phyloP scores from a whole-genome alignment of 305 asterid genomes.

The Andrographis paniculata region DNA sequence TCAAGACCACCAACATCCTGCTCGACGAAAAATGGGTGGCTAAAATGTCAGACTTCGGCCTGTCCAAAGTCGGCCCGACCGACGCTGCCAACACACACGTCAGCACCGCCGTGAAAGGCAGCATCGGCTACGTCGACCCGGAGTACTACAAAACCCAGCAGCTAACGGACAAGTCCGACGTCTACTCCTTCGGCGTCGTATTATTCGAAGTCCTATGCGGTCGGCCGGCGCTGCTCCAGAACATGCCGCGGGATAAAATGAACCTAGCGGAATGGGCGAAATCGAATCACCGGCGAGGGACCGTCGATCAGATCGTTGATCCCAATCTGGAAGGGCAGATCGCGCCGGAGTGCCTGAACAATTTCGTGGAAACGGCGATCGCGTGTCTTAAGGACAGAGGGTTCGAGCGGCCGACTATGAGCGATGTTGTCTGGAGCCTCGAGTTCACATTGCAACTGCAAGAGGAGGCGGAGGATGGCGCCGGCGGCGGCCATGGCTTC shows the following conservation, averaged over 20 bases:
- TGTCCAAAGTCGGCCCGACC: constrained; percentile 43
- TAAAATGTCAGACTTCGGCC: constrained; percentile 57
- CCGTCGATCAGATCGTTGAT: constrained; percentile 35
- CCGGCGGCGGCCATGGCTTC: not conserved
- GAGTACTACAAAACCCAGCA: constrained; percentile 42
- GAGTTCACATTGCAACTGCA: constrained; percentile 50
- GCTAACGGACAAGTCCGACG: constrained; percentile 52
- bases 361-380: constrained; percentile 31
- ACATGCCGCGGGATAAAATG: constrained; percentile 28
- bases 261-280: constrained; percentile 51
- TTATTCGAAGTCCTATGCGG: constrained; percentile 46
- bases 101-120: constrained; percentile 57
- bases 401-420: constrained; percentile 42
- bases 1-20: constrained; percentile 60
- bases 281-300: constrained; percentile 25
- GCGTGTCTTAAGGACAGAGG: constrained; percentile 38
- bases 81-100: constrained; percentile 32
- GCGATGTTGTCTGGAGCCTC: constrained; percentile 48
- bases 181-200: constrained; percentile 63
- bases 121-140: constrained; percentile 51
- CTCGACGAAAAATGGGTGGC: constrained; percentile 60
- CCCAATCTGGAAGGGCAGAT: constrained; percentile 32
- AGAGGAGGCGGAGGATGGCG: constrained; percentile 26
- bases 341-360: constrained; percentile 36
- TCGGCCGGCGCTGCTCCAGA: constrained; percentile 26